phyloP scores from a whole-genome alignment of 805 yeast genomes.

The Monosporozyma unispora region DNA sequence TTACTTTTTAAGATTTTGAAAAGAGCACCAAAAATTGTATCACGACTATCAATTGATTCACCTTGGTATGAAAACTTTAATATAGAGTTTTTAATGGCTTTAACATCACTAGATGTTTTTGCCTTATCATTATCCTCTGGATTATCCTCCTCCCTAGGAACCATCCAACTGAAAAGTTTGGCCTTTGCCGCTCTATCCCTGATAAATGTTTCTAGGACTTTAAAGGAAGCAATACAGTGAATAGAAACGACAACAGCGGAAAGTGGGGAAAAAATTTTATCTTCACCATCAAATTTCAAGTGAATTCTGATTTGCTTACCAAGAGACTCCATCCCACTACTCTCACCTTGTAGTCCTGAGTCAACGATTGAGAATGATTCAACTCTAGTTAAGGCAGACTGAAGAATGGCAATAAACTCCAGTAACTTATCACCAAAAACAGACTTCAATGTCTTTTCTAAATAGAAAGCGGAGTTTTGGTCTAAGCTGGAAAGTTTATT shows the following conservation, averaged over 20 bases:
- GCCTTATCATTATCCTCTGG: conserved; percentile 5
- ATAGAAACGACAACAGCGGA: conserved; percentile 32
- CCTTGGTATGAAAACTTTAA: conserved; percentile 53
- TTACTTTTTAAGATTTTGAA: conserved; percentile 39
- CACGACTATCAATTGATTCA: conserved; percentile 49
- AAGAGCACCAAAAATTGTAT: conserved; percentile 71
- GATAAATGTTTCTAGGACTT: conserved; percentile 37
- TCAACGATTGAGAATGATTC: conserved; percentile 60
- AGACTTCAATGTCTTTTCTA: conserved; percentile 38
- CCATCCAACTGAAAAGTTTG: conserved; percentile 13
- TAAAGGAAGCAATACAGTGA: conserved; percentile 47
- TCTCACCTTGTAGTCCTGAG: conserved; percentile 32
- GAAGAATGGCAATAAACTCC: conserved; percentile 48
- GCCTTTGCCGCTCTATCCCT: conserved; percentile 30
- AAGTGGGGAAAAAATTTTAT: conserved; percentile 20
- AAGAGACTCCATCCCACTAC: conserved; percentile 48
- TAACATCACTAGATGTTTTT: not conserved
- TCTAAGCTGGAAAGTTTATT: conserved; percentile 2
- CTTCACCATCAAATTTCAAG: conserved; percentile 35
- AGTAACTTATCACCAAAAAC: conserved; percentile 31
- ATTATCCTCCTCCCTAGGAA: conserved; percentile 2
- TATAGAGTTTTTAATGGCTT: conserved; percentile 25
- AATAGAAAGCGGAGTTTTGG: conserved; percentile 6
- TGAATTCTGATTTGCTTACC: conserved; percentile 62
- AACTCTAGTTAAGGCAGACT: conserved; percentile 62